Evolutionary conservation across 2,329 filamentous ascomycete genomes (phyloP), one percentile per base, ranked within the genome.

Genomic region (Phoma sp.): DNA sequence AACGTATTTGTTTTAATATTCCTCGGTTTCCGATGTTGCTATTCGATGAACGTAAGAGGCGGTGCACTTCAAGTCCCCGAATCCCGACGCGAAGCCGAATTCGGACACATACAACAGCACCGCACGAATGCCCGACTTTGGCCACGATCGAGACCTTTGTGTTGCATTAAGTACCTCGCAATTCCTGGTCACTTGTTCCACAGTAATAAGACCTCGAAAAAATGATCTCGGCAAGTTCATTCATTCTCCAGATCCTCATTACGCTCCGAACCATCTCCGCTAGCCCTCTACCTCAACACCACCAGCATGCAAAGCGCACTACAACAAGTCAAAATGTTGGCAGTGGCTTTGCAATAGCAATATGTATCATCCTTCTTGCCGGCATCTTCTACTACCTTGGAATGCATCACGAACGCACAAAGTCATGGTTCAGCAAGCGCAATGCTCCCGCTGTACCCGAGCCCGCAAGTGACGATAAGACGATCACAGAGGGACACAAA

Each of bases 331-430:
- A 42, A 12, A 56, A 56, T 18, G 23, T 61, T 11, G 58, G 51
- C 7, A 53, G 47, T 21, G 47, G 45, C 17, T 50, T 59, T 7
- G 55, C 47, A 6, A 59, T 61, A 39, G 51, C 55, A 25, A 47
- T 61, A 34, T 52, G 42, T 10, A 10, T 56, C 34, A 11, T 59
- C 1, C 5, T 61, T 6, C 49, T 61, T n/a, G 40, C 51, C 7
- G 37, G 28, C n/a, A 14, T 56, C n/a, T 53, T 59, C 42, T 59
- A 58, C 36, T 59, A 53, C 15, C 48, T 61, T 17, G 58, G 58
- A 26, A 56, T 53, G 42, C 42, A 12, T n/a, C 52, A 50, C 21
- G 55, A 53, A 20, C 51, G 48, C 25, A 47, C 39, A 10, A 51
- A 47, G 12, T 32, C 28, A 21, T 58, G 58, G 58, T 45, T 49